A percentile compares a stretch with the other conserved stretches of the same genome.
Conservation (phyloP, 176 grass and related monocot species). For the Elaeis guineensis region DNA sequence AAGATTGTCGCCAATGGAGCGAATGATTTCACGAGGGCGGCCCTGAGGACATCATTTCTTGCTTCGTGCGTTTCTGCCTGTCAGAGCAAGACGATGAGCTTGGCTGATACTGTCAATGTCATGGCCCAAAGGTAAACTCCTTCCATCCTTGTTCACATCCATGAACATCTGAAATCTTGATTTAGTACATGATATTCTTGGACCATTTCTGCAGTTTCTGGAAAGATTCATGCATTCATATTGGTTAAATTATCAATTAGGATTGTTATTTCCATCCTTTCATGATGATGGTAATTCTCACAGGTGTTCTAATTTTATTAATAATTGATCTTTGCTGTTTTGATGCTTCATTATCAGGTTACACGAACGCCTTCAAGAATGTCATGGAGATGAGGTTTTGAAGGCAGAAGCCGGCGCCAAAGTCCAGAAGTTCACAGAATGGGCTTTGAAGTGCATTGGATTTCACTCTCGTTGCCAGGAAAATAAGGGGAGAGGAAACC, state of each 20-base stretch:
- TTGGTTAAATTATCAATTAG: not conserved
- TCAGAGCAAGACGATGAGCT: constrained; percentile 53
- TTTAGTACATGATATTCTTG: not conserved
- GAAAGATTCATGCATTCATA: not conserved
- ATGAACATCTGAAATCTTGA: not conserved
- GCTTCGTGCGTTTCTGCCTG: constrained; percentile 93
- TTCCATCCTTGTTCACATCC: not conserved
- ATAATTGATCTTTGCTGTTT: constrained; percentile 7
- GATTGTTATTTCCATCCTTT: too few relatives aligned
- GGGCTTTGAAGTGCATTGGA: constrained; percentile 84
- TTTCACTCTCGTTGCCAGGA: constrained; percentile 49
- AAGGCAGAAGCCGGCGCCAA: constrained; percentile 86
- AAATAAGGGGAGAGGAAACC: constrained; percentile 44
- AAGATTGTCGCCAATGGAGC: constrained; percentile 66
- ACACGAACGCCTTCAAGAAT: constrained; percentile 87
- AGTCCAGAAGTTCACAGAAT: constrained; percentile 95
- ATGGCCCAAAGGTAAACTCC: constrained; percentile 88
- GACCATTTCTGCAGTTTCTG: not conserved
- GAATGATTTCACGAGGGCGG: constrained; percentile 79
- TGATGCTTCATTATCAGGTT: constrained; percentile 36
- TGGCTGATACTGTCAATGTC: constrained; percentile 66
- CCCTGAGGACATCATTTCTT: constrained; percentile 75
- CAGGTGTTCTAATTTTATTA: not conserved
- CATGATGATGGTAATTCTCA: too few relatives aligned
- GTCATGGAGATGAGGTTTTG: constrained; percentile 78